Percentiles rank a stretch among this genome's conserved stretches.
Conservation (phyloP, 768 basidiomycete genomes). For the Mycena haematopus region DNA sequence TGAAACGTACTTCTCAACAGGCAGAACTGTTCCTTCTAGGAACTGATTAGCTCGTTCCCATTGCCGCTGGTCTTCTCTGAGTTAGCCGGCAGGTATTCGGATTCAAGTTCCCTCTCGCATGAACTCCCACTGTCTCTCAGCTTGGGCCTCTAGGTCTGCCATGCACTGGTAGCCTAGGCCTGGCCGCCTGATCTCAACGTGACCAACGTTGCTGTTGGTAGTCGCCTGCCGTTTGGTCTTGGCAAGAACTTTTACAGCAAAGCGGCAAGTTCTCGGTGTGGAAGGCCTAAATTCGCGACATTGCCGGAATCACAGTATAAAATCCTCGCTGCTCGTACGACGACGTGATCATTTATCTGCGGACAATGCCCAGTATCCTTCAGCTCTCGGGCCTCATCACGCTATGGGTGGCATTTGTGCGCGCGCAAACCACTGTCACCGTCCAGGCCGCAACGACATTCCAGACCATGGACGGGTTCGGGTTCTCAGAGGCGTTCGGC, state of each 20-base stretch:
- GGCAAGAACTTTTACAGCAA: not conserved
- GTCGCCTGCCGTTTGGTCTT: not conserved
- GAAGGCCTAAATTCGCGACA: slow-evolving; percentile 5
- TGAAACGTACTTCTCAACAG: too few species aligned
- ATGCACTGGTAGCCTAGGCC: too few species aligned
- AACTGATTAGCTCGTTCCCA: too few species aligned
- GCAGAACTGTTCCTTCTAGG: too few species aligned
- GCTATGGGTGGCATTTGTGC: not conserved
- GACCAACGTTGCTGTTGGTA: not conserved
- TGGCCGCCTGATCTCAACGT: too few species aligned
- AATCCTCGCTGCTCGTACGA: too few species aligned
- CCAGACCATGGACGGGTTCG: slow-evolving; percentile 27
- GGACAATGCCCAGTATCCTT: not conserved
- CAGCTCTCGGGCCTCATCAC: not conserved
- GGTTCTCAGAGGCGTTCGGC: slow-evolving; percentile 24
- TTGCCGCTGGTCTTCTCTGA: too few species aligned
- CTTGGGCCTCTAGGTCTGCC: too few species aligned
- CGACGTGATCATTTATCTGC: too few species aligned
- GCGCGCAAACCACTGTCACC: slow-evolving; percentile 3
- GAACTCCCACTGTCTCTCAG: too few species aligned
- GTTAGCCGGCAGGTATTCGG: too few species aligned
- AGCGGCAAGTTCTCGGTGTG: slow-evolving; percentile 2
- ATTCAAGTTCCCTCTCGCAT: too few species aligned
- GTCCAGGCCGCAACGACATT: slow-evolving; percentile 18
- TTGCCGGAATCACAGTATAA: not conserved